Evolutionary conservation across 2,329 filamentous ascomycete species (phyloP).

Genomic region (Trichoderma sp.): DNA sequence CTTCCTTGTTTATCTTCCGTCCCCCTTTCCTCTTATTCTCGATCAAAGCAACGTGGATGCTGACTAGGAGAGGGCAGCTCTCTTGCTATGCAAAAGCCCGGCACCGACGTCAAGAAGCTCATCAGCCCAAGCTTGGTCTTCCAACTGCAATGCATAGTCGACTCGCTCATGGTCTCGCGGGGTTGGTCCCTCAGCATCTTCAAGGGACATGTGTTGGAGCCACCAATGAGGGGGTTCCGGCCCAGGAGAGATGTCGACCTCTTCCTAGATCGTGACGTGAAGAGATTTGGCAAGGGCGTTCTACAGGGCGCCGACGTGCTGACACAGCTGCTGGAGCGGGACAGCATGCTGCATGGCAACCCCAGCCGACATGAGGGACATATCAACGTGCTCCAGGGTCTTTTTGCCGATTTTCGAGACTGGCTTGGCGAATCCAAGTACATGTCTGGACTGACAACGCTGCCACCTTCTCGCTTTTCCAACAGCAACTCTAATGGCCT

Average conservation of each 20-base stretch:
- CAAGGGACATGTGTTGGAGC: conserved; percentile 41
- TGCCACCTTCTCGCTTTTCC: conserved; percentile 48
- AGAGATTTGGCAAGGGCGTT: conserved; percentile 33
- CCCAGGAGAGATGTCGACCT: conserved; percentile 47
- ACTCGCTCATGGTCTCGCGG: conserved; percentile 48
- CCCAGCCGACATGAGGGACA: neutral
- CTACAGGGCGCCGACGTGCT: conserved; percentile 22
- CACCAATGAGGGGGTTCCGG: conserved; percentile 42
- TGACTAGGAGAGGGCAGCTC: conserved; percentile 39
- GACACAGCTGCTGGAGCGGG: conserved; percentile 11
- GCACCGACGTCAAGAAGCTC: conserved; percentile 41
- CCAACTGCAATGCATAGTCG: conserved; percentile 54
- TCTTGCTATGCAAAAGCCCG: conserved; percentile 50
- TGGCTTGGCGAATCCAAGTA: conserved; percentile 32
- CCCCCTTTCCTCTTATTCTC: neutral
- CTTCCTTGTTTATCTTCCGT: neutral
- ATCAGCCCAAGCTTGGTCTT: conserved; percentile 55
- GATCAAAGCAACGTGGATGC: neutral
- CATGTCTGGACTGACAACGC: conserved; percentile 30
- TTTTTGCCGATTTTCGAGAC: conserved; percentile 28
- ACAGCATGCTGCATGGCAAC: neutral
- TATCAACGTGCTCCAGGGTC: conserved; percentile 17
- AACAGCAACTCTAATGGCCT: conserved; percentile 47
- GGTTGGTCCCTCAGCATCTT: conserved; percentile 46
- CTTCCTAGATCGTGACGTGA: conserved; percentile 45